A percentile compares a stretch with the other conserved stretches of the same genome.
These are phyloP conservation scores for Brachypodium distachyon DNA, from an alignment of 202 grass and related monocot species.

Conservation along the genomic window DNA sequence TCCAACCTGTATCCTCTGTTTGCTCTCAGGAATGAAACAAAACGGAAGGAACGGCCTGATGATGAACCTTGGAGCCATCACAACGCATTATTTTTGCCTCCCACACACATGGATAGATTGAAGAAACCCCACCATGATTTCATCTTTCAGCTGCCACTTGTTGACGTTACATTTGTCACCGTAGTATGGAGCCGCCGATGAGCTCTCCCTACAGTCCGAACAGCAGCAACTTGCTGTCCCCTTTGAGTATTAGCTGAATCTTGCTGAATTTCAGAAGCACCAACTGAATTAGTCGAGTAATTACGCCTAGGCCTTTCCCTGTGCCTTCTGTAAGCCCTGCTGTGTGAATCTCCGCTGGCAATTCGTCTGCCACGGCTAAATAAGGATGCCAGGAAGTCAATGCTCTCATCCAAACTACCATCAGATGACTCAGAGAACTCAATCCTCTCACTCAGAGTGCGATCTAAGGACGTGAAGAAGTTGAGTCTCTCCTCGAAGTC, in stretches of 20 bases:
- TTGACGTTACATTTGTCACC: constrained; percentile 11
- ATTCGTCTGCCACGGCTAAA: constrained; percentile 39
- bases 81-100: constrained; percentile 20
- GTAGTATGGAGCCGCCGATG: background rate
- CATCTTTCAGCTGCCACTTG: constrained; percentile 14
- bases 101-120: constrained; percentile 32
- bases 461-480: constrained; percentile 49
- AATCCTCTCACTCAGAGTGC: constrained; percentile 39
- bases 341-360: constrained; percentile 21
- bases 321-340: constrained; percentile 33
- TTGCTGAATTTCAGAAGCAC: constrained; percentile 27
- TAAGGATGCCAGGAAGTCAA: constrained; percentile 43
- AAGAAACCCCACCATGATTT: background rate
- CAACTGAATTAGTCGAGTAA: constrained; percentile 3
- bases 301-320: constrained; percentile 37
- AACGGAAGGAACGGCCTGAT: constrained; percentile 8
- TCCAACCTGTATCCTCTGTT: constrained; percentile 15
- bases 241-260: constrained; percentile 19
- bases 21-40: constrained; percentile 19
- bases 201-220: constrained; percentile 14
- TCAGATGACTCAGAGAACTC: constrained; percentile 39
- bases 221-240: constrained; percentile 19
- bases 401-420: constrained; percentile 30
- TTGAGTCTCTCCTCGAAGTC: constrained; percentile 39
- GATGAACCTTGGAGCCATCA: background rate